Percentiles rank a stretch among this genome's conserved stretches.
Evolutionary conservation across 2,329 filamentous ascomycete genomes (phyloP).

Genomic region (Ophiostoma perfectum): DNA sequence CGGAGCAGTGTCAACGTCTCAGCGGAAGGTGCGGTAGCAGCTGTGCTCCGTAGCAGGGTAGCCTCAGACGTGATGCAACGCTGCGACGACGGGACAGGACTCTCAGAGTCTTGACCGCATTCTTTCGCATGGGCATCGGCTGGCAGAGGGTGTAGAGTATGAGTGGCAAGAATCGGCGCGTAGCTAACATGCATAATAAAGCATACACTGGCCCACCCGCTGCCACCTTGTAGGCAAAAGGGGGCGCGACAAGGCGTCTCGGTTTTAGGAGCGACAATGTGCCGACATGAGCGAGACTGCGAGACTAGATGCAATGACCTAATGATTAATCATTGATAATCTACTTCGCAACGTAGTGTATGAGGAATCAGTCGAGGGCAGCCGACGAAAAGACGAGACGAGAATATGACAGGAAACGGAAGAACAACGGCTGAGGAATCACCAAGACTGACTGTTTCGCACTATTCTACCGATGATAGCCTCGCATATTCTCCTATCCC

Average conservation of each 20-base stretch:
- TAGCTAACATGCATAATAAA: not conserved
- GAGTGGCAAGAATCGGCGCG: not conserved
- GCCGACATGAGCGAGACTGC: conserved; percentile 12
- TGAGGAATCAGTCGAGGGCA: no score
- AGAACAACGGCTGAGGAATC: no score
- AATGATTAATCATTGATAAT: not conserved
- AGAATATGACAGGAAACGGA: not conserved
- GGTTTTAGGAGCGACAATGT: conserved; percentile 19
- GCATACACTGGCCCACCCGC: not conserved
- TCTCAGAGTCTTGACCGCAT: not conserved
- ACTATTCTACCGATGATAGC: not conserved
- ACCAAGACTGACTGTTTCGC: not conserved
- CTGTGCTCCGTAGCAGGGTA: not conserved
- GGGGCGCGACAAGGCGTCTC: conserved; percentile 12
- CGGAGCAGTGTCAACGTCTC: not conserved
- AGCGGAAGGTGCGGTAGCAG: not conserved
- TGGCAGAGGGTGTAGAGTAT: no score
- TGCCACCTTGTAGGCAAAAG: not conserved
- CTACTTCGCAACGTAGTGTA: no score
- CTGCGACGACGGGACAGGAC: not conserved
- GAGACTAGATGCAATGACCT: no score
- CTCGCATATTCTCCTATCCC: not conserved
- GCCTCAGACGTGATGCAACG: conserved; percentile 8
- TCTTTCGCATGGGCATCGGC: not conserved
- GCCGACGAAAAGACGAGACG: no score